Evolutionary conservation across 495 filamentous ascomycete genomes (phyloP), one percentile per base, ranked within the genome.

Genomic region (Penicillium crystallinum): DNA sequence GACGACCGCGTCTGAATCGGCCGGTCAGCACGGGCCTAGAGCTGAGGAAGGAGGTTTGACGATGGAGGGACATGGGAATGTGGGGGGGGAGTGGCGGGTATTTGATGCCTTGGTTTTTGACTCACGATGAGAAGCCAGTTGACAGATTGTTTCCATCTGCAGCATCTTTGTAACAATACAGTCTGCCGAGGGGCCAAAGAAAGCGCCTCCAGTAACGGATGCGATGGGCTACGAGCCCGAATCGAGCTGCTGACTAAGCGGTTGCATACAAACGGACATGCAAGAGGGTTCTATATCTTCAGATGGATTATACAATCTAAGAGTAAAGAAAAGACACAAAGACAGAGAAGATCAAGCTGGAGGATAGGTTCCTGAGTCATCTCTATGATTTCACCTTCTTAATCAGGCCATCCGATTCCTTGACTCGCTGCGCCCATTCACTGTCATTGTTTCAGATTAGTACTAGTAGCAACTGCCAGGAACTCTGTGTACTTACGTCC

Each of bases 401-500:
- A 49, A 89, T 87, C 34, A 89, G 68, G 11, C 76, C 73, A 55
- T 82, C 81, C 4, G 72, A 69, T 49, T 77, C 77, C 62, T 76
- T 77, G 5, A 84, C 82, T 35, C 85, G 77, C 58, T 88, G 85
- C 18, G 87, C 87, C 86, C 86, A 91, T 73, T 91, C 87, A 42
- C 85, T 89, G 49, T 42, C 2, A 17, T 29, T 18, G 23, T 33
- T n/a, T 0, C 14, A 35, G 11, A 19, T 69, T 54, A 70, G 53
- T 19, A 53, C 29, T 25, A 46, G 48, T 19, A 21, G 8, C 25
- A 25, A 33, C 6, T 4, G 31, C 9, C 15, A 14, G 42, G 42
- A 15, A n/a, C 18, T 22, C 15, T 23, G 6, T 39, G 41, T 15
- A 89, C 89, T 87, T 67, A 95, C 87, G 92, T 96, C 93, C 93